Evolutionary conservation across 768 basidiomycete species (phyloP).

Genomic region (Leccinum boreale): DNA sequence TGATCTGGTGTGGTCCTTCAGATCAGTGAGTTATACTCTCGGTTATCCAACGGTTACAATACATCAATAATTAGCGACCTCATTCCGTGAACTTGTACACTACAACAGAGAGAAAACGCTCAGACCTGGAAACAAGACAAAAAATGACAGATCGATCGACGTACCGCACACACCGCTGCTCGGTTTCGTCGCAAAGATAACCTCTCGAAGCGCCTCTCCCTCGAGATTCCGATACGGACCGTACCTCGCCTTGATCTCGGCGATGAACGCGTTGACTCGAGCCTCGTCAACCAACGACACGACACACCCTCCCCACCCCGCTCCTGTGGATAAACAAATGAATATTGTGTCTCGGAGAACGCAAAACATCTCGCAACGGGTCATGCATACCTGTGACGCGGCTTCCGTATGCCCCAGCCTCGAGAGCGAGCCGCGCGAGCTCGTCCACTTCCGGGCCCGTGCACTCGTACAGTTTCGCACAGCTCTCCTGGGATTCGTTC

Average conservation of each 20-base stretch:
- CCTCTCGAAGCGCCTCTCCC: constrained; percentile 57
- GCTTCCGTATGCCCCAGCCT: constrained; percentile 58
- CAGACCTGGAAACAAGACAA: not conserved
- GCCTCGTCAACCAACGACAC: constrained; percentile 74
- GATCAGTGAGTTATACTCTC: too few relatives aligned
- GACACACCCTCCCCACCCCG: constrained; percentile 91
- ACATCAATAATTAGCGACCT: not conserved
- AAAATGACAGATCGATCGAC: constrained; percentile 25
- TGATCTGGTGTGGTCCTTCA: too few relatives aligned
- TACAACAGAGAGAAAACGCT: not conserved
- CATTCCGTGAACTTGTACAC: constrained; percentile 30
- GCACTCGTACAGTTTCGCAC: constrained; percentile 68
- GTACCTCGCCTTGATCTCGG: constrained; percentile 57
- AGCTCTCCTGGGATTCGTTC: constrained; percentile 76
- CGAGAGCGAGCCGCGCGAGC: constrained; percentile 58
- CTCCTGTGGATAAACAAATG: constrained; percentile 45
- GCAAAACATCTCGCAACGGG: not conserved
- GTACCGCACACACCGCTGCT: constrained; percentile 79
- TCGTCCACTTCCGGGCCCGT: constrained; percentile 77
- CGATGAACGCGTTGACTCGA: constrained; percentile 61
- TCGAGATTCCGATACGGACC: constrained; percentile 59
- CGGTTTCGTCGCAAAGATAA: constrained; percentile 80
- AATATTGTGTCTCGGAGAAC: not conserved
- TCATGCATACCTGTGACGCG: not conserved
- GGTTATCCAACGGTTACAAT: too few relatives aligned